Percentiles rank a stretch among this genome's conserved stretches.
phyloP scores from a whole-genome alignment of 202 grass and related monocot species.

The Eragrostis tef region DNA sequence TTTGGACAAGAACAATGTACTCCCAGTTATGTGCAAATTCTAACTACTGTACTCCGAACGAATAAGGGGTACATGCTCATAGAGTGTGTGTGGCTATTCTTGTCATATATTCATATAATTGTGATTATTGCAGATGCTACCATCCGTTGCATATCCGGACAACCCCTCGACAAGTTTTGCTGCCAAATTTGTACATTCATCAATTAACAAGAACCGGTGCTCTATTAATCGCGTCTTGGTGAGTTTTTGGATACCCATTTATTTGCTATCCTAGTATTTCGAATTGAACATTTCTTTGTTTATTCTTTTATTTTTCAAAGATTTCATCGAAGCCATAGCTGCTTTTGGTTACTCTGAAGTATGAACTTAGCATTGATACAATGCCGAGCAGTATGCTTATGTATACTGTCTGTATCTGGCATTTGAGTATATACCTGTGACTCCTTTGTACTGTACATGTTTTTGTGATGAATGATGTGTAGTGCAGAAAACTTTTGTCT shows the following conservation, averaged over 20 bases:
- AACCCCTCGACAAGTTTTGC: slow-evolving; percentile 96
- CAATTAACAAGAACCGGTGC: slow-evolving; percentile 98
- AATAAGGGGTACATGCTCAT: neutral
- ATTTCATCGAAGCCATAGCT: neutral
- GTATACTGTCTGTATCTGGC: neutral
- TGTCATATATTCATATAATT: slow-evolving; percentile 41
- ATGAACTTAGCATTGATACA: slow-evolving; percentile 8
- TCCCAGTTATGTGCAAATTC: slow-evolving; percentile 1
- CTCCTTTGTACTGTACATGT: neutral
- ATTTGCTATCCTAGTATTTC: slow-evolving; percentile 1
- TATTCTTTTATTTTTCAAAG: slow-evolving; percentile 22
- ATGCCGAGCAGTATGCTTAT: slow-evolving; percentile 13
- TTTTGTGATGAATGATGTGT: slow-evolving; percentile 5
- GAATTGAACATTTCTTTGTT: slow-evolving; percentile 18
- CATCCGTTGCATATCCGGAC: slow-evolving; percentile 83
- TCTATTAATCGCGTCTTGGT: slow-evolving; percentile 97
- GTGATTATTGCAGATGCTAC: slow-evolving; percentile 75
- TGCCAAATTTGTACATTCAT: slow-evolving; percentile 98
- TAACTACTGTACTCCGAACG: slow-evolving; percentile 6
- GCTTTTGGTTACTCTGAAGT: neutral
- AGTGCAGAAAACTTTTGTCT: neutral
- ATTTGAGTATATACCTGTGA: slow-evolving; percentile 27
- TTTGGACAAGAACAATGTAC: neutral
- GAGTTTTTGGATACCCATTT: slow-evolving; percentile 53
- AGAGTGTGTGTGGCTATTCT: neutral